Evolutionary conservation across 1,284 basidiomycete genomes (phyloP).

Genomic region (Naganishia liquefaciens): DNA sequence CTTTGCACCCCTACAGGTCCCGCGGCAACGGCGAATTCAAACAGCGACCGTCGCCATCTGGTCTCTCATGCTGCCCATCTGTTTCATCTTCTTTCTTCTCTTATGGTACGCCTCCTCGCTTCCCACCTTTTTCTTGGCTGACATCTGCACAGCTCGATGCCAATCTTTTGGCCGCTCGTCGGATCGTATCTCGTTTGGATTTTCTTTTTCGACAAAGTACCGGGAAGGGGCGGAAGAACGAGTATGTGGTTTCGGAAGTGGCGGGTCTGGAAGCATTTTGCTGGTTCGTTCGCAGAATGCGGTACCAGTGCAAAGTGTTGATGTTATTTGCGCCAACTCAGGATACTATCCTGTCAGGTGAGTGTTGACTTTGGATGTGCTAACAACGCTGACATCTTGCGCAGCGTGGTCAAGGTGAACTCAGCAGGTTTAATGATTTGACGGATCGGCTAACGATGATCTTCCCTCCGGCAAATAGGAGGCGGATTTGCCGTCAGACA

Average conservation of each 20-base stretch:
- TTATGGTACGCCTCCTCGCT: constrained; percentile 65
- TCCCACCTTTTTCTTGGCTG: constrained; percentile 6
- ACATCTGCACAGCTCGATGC: constrained; percentile 68
- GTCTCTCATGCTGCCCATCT: constrained; percentile 76
- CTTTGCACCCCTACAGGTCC: constrained; percentile 53
- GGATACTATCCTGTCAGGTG: constrained; percentile 42
- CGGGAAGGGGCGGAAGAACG: constrained; percentile 73
- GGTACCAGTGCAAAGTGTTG: neutral
- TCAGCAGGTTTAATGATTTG: neutral
- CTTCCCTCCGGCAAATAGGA: constrained; percentile 57
- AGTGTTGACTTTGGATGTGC: constrained; percentile 20
- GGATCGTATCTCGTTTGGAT: constrained; percentile 82
- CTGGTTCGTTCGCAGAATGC: constrained; percentile 37
- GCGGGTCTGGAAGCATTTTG: constrained; percentile 68
- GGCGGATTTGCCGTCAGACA: constrained; percentile 82
- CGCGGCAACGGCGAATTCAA: constrained; percentile 67
- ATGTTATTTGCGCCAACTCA: neutral
- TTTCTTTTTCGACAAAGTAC: constrained; percentile 70
- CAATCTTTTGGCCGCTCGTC: constrained; percentile 82
- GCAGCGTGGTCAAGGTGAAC: constrained; percentile 63
- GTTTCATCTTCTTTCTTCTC: constrained; percentile 69
- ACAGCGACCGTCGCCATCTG: constrained; percentile 83
- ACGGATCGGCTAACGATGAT: neutral
- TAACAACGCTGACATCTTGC: neutral
- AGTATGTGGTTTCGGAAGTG: constrained; percentile 73